phyloP scores from a whole-genome alignment of 2,329 filamentous ascomycete species.

The Hypoxylon sp. region DNA sequence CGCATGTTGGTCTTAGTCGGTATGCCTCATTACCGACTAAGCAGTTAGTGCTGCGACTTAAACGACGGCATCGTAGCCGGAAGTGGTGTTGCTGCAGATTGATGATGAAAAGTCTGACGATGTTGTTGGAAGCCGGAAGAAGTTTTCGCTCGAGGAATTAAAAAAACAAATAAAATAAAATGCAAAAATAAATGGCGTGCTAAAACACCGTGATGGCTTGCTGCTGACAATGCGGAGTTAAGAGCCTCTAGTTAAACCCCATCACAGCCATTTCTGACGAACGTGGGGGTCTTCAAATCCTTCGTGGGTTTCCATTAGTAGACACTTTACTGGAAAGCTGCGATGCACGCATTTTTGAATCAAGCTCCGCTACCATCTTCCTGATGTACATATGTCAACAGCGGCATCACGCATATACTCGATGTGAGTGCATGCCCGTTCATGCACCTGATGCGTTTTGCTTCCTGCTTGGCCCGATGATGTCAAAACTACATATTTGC shows the following conservation, averaged over 20 bases:
- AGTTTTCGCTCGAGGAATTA: not conserved
- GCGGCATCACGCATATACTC: constrained; percentile 23
- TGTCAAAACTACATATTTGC: constrained; percentile 33
- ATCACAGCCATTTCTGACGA: constrained; percentile 22
- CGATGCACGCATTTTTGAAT: constrained; percentile 3
- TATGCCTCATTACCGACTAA: not conserved
- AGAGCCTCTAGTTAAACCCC: constrained; percentile 17
- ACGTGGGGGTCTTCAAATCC: constrained; percentile 36
- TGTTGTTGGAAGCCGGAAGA: not conserved
- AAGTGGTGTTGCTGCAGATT: not conserved
- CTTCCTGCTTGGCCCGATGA: constrained; percentile 32
- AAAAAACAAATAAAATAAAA: not conserved
- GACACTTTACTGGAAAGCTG: constrained; percentile 7
- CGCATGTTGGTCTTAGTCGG: not conserved
- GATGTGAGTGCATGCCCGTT: constrained; percentile 27
- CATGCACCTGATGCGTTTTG: constrained; percentile 31
- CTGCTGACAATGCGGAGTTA: constrained; percentile 20
- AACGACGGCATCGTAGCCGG: not conserved
- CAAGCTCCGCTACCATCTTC: constrained; percentile 4
- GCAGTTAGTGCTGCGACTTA: not conserved
- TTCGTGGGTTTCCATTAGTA: constrained; percentile 22
- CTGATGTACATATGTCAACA: constrained; percentile 13
- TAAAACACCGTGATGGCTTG: constrained; percentile 27
- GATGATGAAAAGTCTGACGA: not conserved
- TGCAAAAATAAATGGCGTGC: constrained; percentile 12